Conservation (phyloP, 805 yeast genomes). For the Barnettozyma sucrosica region DNA sequence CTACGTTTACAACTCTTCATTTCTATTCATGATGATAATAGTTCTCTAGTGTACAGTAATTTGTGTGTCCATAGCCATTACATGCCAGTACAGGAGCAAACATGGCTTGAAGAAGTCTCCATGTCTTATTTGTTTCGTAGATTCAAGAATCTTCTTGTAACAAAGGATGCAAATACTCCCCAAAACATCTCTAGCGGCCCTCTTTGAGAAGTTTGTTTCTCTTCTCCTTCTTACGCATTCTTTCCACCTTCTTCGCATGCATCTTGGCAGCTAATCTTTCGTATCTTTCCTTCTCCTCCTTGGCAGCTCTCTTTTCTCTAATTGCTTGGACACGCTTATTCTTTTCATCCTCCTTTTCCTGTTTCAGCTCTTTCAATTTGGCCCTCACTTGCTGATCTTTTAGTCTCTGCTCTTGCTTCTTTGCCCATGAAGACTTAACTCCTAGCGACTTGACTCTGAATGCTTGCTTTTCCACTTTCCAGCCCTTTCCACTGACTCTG, state of each 20-base stretch:
- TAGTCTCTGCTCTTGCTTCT: slow-evolving; percentile 58
- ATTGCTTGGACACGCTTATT: slow-evolving; percentile 47
- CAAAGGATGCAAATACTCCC: background rate
- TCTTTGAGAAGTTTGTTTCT: slow-evolving; percentile 90
- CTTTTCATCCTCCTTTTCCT: slow-evolving; percentile 64
- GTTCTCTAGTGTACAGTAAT: background rate
- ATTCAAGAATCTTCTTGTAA: background rate
- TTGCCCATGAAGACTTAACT: slow-evolving; percentile 56
- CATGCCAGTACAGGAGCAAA: background rate
- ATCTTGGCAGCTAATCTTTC: slow-evolving; percentile 77
- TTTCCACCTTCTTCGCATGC: slow-evolving; percentile 88
- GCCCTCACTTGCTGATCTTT: slow-evolving; percentile 64
- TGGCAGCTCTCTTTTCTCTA: slow-evolving; percentile 67
- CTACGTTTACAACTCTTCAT: background rate
- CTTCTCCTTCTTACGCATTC: slow-evolving; percentile 87
- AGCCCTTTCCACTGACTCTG: slow-evolving; percentile 40
- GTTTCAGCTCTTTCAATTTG: slow-evolving; percentile 65
- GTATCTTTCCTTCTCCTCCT: slow-evolving; percentile 85
- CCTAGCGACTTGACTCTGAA: slow-evolving; percentile 60
- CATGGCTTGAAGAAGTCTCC: background rate
- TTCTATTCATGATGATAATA: background rate
- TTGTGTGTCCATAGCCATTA: no score
- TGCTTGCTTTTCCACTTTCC: slow-evolving; percentile 67
- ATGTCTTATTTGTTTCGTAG: no score
- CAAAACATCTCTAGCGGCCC: slow-evolving; percentile 43